These are phyloP conservation scores for Isatis lusitanica DNA, from an alignment of 441 rosid genomes.

Conservation along the genomic window DNA sequence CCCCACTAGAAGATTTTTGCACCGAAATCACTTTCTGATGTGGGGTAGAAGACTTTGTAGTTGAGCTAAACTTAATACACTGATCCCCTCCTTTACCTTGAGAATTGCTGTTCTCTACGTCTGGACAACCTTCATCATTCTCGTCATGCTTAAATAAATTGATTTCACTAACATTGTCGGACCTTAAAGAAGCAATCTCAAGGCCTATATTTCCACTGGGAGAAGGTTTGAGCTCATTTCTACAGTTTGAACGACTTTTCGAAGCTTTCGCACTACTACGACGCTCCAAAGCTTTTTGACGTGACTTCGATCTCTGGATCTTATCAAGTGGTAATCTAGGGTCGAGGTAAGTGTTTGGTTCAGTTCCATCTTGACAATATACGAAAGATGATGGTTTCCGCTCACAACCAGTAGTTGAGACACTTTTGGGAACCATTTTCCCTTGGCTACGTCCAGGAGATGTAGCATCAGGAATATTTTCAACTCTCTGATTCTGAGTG, in stretches of 20 bases:
- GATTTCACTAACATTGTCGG: constrained; percentile 38
- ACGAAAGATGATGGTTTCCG: constrained; percentile 23
- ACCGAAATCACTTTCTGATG: constrained; percentile 17
- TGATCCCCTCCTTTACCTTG: constrained; percentile 28
- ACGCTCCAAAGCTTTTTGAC: constrained; percentile 76
- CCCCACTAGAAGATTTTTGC: constrained; percentile 11
- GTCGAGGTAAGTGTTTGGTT: constrained; percentile 39
- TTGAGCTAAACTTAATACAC: constrained; percentile 12
- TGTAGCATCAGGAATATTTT: constrained; percentile 17
- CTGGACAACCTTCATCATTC: constrained; percentile 32
- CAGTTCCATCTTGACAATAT: constrained; percentile 27
- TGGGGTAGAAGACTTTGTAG: constrained; percentile 24
- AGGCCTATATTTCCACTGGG: constrained; percentile 34
- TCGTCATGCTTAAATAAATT: constrained; percentile 40
- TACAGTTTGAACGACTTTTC: constrained; percentile 37
- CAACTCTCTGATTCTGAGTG: constrained; percentile 19
- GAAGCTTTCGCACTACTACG: constrained; percentile 68
- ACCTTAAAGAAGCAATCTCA: constrained; percentile 47
- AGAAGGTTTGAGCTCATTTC: constrained; percentile 34
- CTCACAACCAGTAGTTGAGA: constrained; percentile 34
- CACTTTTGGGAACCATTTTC: constrained; percentile 20
- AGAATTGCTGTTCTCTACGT: constrained; percentile 33
- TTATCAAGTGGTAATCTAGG: constrained; percentile 57
- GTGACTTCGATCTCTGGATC: constrained; percentile 83
- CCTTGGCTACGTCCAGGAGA: constrained; percentile 28